A percentile compares a stretch with the other conserved stretches of the same genome.
Evolutionary conservation across 169 alveolate genomes (phyloP).

Genomic region (Plasmodium fragile): DNA sequence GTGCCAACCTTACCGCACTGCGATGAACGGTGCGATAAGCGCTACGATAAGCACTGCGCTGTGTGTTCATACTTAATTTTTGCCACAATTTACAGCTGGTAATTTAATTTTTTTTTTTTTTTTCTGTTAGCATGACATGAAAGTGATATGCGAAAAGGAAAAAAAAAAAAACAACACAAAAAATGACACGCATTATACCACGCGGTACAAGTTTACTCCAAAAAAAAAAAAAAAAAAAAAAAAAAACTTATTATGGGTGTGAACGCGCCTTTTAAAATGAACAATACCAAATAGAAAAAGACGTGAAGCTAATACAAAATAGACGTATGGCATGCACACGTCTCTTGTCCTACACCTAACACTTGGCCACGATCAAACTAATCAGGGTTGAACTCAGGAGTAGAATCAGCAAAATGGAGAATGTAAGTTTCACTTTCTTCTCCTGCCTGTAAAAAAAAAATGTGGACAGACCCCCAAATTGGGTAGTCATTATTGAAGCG

Average conservation of each 20-base stretch:
- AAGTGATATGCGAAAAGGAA: not conserved
- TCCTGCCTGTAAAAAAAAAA: slow-evolving; percentile 14
- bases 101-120: too few species aligned
- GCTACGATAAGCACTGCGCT: not conserved
- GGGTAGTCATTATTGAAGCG: not conserved
- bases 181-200: not conserved
- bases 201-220: not conserved
- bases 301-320: not conserved
- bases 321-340: not conserved
- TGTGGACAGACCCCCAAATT: not conserved
- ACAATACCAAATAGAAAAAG: not conserved
- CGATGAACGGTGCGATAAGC: too few species aligned
- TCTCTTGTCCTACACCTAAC: not conserved
- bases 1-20: not conserved
- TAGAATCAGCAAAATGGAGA: not conserved
- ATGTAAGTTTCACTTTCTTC: slow-evolving; percentile 1
- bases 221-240: slow-evolving; percentile 5
- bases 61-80: not conserved
- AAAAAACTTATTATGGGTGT: not conserved
- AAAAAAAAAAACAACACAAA: not conserved
- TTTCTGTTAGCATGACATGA: not conserved
- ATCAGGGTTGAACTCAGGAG: not conserved
- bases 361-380: slow-evolving; percentile 14
- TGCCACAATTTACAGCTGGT: not conserved
- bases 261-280: not conserved